A percentile compares a stretch with the other conserved stretches of the same genome.
These are phyloP conservation scores for Tuber indicum DNA, from an alignment of 495 filamentous ascomycete species.

Conservation along the genomic window DNA sequence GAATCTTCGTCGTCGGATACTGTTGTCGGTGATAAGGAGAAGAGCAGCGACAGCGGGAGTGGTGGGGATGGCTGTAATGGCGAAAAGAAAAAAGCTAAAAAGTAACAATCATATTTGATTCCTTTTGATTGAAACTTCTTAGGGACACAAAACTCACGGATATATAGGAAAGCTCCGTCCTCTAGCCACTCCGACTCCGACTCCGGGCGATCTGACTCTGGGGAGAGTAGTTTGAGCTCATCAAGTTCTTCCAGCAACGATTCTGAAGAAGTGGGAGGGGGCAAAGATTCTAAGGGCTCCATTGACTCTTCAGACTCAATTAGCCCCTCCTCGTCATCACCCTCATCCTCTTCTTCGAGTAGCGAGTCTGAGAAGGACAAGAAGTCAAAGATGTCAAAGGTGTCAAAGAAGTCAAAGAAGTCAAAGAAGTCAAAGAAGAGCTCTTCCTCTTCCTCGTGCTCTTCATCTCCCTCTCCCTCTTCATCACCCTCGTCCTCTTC, in stretches of 20 bases:
- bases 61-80: neutral
- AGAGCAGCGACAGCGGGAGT: neutral
- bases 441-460: neutral
- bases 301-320: conserved; percentile 3
- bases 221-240: conserved; percentile 16
- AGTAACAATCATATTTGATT: conserved; percentile 13
- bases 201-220: conserved; percentile 6
- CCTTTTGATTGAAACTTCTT: neutral
- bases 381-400: neutral
- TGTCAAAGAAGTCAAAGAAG: conserved; percentile 4
- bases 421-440: neutral
- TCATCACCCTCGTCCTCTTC: conserved; percentile 6
- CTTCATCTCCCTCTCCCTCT: too few species aligned
- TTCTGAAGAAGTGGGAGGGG: neutral
- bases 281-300: neutral
- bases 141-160: conserved; percentile 8
- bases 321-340: conserved; percentile 10
- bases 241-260: neutral
- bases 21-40: neutral
- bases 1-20: conserved; percentile 1
- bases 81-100: conserved; percentile 16
- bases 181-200: conserved; percentile 19
- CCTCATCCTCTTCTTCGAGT: conserved; percentile 13
- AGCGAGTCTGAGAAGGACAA: neutral
- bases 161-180: conserved; percentile 9